Conservation (phyloP, 495 filamentous ascomycete genomes). For the Neurospora sp. region DNA sequence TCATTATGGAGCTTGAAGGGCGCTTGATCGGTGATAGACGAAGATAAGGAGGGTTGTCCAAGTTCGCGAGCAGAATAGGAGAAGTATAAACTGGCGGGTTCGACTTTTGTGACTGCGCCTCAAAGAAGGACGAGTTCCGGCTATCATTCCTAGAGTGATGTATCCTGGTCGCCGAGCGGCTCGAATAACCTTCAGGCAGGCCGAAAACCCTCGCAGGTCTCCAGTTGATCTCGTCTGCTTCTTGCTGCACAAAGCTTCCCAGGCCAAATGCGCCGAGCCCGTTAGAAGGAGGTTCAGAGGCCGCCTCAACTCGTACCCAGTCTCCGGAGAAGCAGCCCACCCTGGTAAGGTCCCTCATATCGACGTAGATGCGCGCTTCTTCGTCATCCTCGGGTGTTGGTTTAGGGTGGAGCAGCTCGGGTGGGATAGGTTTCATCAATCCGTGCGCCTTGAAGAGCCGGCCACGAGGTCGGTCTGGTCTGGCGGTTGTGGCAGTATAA, state of each 20-base stretch:
- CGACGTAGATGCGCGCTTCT: conserved; percentile 81
- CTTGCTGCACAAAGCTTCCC: conserved; percentile 40
- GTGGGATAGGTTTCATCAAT: conserved; percentile 58
- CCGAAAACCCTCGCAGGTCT: conserved; percentile 80
- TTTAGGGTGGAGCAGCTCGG: conserved; percentile 74
- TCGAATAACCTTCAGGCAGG: conserved; percentile 60
- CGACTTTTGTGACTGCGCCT: conserved; percentile 40
- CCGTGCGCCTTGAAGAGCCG: conserved; percentile 68
- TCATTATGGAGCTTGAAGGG: conserved; percentile 21
- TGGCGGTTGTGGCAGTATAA: conserved; percentile 70
- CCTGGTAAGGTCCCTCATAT: conserved; percentile 71
- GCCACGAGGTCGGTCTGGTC: conserved; percentile 48
- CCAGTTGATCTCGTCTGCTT: conserved; percentile 43
- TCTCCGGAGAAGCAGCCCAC: conserved; percentile 95
- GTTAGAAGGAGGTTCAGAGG: conserved; percentile 54
- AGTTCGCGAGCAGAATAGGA: conserved; percentile 75
- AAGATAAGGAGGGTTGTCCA: conserved; percentile 66
- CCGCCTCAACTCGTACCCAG: conserved; percentile 80
- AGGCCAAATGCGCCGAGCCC: conserved; percentile 46
- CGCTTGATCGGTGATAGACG: conserved; percentile 55
- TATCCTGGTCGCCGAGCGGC: conserved; percentile 41
- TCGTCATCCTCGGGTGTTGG: conserved; percentile 69
- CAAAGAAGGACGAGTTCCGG: conserved; percentile 44
- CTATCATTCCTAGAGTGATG: conserved; percentile 40
- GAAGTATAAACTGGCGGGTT: conserved; percentile 66